Evolutionary conservation across 169 alveolate species (phyloP).

Genomic region (Cyclospora cayetanensis): DNA sequence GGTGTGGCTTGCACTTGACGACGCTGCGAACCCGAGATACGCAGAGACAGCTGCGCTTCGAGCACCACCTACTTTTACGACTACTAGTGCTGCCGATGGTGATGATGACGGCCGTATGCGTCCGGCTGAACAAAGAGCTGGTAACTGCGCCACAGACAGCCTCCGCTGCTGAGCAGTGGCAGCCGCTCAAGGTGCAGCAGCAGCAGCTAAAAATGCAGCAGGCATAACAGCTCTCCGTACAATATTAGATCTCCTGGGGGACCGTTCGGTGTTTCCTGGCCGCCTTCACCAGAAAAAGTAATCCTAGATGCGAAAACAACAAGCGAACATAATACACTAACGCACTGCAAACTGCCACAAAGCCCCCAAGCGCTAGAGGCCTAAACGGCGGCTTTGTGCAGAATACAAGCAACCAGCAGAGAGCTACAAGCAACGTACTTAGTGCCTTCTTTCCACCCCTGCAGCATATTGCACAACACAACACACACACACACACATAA

Average conservation of each 20-base stretch:
- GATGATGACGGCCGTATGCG: neutral
- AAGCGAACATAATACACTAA: neutral
- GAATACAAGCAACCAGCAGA: neutral
- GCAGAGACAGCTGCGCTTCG: neutral
- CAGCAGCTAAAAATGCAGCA: neutral
- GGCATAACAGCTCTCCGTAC: neutral
- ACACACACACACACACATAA: neutral
- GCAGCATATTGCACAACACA: constrained; percentile 21
- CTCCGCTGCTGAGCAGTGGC: neutral
- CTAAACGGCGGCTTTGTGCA: too few relatives aligned
- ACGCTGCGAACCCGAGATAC: constrained; percentile 41
- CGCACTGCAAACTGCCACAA: neutral
- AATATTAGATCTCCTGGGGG: constrained; percentile 77
- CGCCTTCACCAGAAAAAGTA: constrained; percentile 78
- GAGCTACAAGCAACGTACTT: constrained; percentile 29
- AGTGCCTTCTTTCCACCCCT: constrained; percentile 82
- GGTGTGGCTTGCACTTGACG: constrained; percentile 75
- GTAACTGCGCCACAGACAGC: neutral
- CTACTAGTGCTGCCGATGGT: neutral
- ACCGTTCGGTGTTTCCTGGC: constrained; percentile 74
- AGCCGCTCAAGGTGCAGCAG: neutral
- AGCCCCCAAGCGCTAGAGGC: neutral
- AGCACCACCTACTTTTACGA: neutral
- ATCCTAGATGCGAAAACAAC: constrained; percentile 18
- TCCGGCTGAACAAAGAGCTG: neutral